A percentile compares a stretch with the other conserved stretches of the same genome.
Evolutionary conservation across 768 basidiomycete genomes (phyloP).

Genomic region (Mycena latifolia): DNA sequence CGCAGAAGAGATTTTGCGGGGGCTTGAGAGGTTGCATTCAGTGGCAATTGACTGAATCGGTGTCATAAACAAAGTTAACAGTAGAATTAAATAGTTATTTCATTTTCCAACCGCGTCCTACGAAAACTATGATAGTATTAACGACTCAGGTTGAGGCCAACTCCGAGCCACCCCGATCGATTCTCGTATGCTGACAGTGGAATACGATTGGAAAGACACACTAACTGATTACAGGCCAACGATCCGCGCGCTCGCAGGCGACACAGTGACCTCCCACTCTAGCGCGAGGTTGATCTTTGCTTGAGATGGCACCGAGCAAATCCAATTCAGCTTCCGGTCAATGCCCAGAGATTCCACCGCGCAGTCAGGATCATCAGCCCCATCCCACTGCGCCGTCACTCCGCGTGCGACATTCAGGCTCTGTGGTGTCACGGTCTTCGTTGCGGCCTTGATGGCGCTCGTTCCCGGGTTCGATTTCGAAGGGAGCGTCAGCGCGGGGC

Average conservation of each 20-base stretch:
- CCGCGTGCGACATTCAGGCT: conserved; percentile 44
- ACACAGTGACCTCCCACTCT: conserved; percentile 51
- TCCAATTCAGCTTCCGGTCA: conserved; percentile 49
- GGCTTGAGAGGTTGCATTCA: no score
- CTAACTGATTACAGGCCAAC: conserved; percentile 41
- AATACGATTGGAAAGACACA: no score
- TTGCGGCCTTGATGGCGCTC: neutral
- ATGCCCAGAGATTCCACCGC: conserved; percentile 6
- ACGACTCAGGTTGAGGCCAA: no score
- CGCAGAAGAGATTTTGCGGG: no score
- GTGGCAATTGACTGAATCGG: no score
- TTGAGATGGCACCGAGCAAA: conserved; percentile 47
- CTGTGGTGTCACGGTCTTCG: conserved; percentile 8
- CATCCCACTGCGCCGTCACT: conserved; percentile 54
- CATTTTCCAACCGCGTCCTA: no score
- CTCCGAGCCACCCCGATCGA: no score
- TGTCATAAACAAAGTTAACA: no score
- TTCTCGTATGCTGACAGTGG: no score
- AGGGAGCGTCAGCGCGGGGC: conserved; percentile 28
- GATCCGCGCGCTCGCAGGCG: conserved; percentile 41
- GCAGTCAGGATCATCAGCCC: conserved; percentile 44
- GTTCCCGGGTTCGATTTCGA: neutral
- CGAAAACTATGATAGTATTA: no score
- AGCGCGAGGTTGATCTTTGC: conserved; percentile 47
- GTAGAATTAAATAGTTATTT: no score